Evolutionary conservation across 1,139 yeast species (phyloP), one percentile per base, ranked within the genome.

Genomic region (Casaregolazyma lundiana): DNA sequence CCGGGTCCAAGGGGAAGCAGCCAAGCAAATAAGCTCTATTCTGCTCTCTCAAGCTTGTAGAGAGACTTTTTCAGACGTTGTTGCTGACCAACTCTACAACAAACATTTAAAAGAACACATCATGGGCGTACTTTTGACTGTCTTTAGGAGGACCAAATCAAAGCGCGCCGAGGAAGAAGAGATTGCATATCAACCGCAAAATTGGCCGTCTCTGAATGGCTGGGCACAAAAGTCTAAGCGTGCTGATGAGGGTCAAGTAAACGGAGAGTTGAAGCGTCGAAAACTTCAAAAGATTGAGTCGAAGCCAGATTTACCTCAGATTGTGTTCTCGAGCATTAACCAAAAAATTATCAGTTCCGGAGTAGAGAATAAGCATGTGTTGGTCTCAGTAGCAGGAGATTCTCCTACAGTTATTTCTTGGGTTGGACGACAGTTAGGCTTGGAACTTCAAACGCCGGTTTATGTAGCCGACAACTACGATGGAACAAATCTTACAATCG

Each of bases 1-100:
- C 2, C 11, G 13, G 11, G 3, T 26, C 2, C 11, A 47, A 72
- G 82, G 40, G 75, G 81, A 56, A 71, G 75, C 22, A 16, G 16
- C 15, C 37, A 40, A 13, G 24, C 30, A 30, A 18, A 18, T 26
- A 8, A 21, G 17, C 16, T n/a, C 11, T 20, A 36, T 24, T n/a
- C 20, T 19, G 6, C 17, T 36, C 20, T 16, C 7, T 7, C 40
- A 36, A 18, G 40, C 18, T 9, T 36, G 15, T 15, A 18, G 24
- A 15, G 40, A 36, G 26, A 15, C 40, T 15, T 15, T 19, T 19
- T 17, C 26, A 36, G 22, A 20, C 15, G 26, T 15, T 7, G 11
- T 26, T 11, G 32, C 32, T 11, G 13, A 11, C 15, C 32, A 26
- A n/a, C 13, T 26, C 15, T 26, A 26, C 13, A 26, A 5, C 13